Percentiles rank a stretch among this genome's conserved stretches.
Evolutionary conservation across 2,329 filamentous ascomycete genomes (phyloP).

Genomic region (Cladophialophora yegresii): DNA sequence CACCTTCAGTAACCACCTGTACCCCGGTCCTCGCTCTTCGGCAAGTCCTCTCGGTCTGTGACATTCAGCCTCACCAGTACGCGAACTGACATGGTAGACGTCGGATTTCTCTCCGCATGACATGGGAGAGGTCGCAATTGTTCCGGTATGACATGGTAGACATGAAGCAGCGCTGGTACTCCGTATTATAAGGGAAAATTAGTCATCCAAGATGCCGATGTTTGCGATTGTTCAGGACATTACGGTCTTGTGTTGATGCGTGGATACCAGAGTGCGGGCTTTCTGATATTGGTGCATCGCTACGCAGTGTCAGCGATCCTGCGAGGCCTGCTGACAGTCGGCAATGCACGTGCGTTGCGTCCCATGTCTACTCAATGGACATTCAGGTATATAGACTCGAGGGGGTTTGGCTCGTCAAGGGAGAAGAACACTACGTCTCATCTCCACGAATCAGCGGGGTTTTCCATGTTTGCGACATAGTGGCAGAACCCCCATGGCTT

Average conservation of each 20-base stretch:
- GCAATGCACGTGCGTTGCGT: background rate
- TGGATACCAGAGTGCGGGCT: background rate
- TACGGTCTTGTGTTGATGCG: background rate
- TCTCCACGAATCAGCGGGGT: background rate
- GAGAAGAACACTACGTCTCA: background rate
- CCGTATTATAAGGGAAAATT: background rate
- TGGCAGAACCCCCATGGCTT: background rate
- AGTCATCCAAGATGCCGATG: slow-evolving; percentile 1
- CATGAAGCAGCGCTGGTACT: background rate
- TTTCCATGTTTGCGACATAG: background rate
- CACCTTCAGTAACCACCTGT: background rate
- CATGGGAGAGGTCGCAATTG: background rate
- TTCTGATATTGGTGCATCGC: background rate
- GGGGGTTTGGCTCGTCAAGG: too few species aligned
- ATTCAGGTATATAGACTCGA: background rate
- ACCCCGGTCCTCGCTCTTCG: background rate
- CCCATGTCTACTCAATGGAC: background rate
- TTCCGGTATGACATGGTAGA: slow-evolving; percentile 7
- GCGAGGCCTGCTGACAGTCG: background rate
- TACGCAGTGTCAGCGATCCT: background rate
- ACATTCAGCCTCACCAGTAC: background rate
- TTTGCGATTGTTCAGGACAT: background rate
- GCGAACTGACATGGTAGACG: background rate
- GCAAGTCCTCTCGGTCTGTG: background rate
- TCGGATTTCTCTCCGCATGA: background rate